These are phyloP conservation scores for Diaporthe citri DNA, from an alignment of 2,329 filamentous ascomycete genomes.

Conservation along the genomic window DNA sequence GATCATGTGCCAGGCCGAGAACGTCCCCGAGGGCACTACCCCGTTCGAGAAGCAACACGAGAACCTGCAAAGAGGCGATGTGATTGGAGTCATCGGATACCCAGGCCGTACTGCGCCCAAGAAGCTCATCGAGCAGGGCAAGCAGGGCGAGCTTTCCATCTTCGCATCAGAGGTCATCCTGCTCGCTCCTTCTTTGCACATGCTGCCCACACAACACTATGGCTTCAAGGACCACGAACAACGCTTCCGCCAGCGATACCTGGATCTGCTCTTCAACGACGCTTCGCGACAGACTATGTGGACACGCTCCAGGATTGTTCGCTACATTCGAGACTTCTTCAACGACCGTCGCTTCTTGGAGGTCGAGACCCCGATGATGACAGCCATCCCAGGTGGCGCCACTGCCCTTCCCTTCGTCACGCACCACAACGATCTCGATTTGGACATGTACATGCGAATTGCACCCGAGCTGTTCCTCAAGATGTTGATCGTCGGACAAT, in stretches of 20 bases:
- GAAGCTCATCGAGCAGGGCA: slow-evolving; percentile 82
- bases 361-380: slow-evolving; percentile 98
- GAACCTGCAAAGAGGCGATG: slow-evolving; percentile 88
- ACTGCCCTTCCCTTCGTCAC: slow-evolving; percentile 96
- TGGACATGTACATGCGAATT: slow-evolving; percentile 94
- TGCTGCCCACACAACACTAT: slow-evolving; percentile 90
- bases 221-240: slow-evolving; percentile 97
- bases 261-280: slow-evolving; percentile 98
- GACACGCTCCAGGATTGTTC: slow-evolving; percentile 88
- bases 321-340: slow-evolving; percentile 90
- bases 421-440: slow-evolving; percentile 94
- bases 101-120: slow-evolving; percentile 90
- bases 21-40: slow-evolving; percentile 73
- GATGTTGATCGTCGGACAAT: slow-evolving; percentile 92
- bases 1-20: slow-evolving; percentile 90
- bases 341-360: slow-evolving; percentile 90
- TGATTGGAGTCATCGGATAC: slow-evolving; percentile 88
- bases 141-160: slow-evolving; percentile 92
- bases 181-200: slow-evolving; percentile 90
- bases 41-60: slow-evolving; percentile 92
- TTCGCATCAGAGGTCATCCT: slow-evolving; percentile 89
- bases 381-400: slow-evolving; percentile 93
- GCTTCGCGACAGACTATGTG: slow-evolving; percentile 85
- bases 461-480: slow-evolving; percentile 97
- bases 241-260: slow-evolving; percentile 91